Evolutionary conservation across 2,329 filamentous ascomycete genomes (phyloP).

Genomic region (Talaromyces verruculosus): DNA sequence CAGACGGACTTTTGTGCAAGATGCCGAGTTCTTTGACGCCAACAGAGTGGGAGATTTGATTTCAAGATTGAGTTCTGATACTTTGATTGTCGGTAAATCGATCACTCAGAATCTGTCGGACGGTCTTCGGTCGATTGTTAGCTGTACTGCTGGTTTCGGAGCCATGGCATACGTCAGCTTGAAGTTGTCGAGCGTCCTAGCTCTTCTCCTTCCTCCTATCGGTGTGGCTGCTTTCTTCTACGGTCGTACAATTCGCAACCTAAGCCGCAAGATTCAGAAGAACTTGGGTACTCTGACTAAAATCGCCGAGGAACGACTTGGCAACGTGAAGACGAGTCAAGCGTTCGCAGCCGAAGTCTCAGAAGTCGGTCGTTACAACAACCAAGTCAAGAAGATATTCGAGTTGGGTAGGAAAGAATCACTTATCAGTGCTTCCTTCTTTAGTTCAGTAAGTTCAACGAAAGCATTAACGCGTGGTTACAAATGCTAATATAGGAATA

Average conservation of each 20-base stretch:
- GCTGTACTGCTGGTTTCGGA: constrained; percentile 81
- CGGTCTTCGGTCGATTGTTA: constrained; percentile 86
- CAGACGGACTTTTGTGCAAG: constrained; percentile 89
- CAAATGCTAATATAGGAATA: constrained; percentile 42
- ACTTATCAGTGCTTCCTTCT: constrained; percentile 86
- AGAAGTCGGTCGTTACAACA: constrained; percentile 88
- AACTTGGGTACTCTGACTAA: constrained; percentile 91
- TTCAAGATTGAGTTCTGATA: constrained; percentile 91
- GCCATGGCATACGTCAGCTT: constrained; percentile 97
- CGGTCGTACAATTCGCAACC: constrained; percentile 79
- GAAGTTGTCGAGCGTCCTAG: constrained; percentile 81
- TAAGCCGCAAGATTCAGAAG: constrained; percentile 90
- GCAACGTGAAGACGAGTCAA: constrained; percentile 94
- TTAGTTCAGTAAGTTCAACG: constrained; percentile 56
- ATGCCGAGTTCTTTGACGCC: constrained; percentile 98
- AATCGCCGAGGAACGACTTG: constrained; percentile 95
- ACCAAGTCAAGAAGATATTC: constrained; percentile 89
- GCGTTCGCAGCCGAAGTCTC: constrained; percentile 92
- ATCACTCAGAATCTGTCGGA: constrained; percentile 98
- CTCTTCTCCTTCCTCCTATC: constrained; percentile 85
- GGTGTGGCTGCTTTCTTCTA: constrained; percentile 90
- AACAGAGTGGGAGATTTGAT: constrained; percentile 96
- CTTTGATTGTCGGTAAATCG: constrained; percentile 96
- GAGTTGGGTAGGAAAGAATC: constrained; percentile 83
- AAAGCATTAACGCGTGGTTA: neutral